Evolutionary conservation across 345 rosid genomes (phyloP), one percentile per base, ranked within the genome.

Genomic region (Gossypium ekmanianum): DNA sequence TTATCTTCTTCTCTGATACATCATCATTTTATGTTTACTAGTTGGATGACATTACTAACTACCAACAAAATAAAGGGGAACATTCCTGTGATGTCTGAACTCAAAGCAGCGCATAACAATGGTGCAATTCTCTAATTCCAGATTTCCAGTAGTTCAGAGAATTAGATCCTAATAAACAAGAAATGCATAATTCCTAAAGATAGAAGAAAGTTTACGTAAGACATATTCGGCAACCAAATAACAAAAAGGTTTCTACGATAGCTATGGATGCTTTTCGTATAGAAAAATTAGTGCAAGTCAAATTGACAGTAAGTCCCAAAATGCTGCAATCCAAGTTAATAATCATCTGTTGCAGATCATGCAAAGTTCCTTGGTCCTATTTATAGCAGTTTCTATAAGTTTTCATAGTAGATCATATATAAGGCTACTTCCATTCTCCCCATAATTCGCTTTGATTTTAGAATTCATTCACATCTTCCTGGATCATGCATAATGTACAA

Each of bases 321-420:
- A 34, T 34, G 39, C 6, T 4, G 39, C 39, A 34, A 34, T 34
- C 39, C 39, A 34, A 34, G 39, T 34, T 34, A 34, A 34, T 45
- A 45, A 67, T 45, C 56, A 45, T 65, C 51, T 65, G 18, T 24
- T 22, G 71, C 52, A 44, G 52, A 66, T 66, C 51, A 66, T 44
- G 16, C 34, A 45, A 44, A 20, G n/a, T 65, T 10, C 54, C 11
- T 48, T 11, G 34, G 16, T 47, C 20, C 56, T 68, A 68, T 68
- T 68, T 68, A 22, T 24, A 7, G 56, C 18, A 47, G 71, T 45
- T 7, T 67, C 27, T 67, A 26, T 67, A 67, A 12, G 41, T 48
- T 24, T 16, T 3, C 9, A 50, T 3, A 18, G 51, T 50, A 41
- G 26, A 64, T 67, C 20, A 44, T 18, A 45, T 13, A 47, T 34